Base-by-base conservation (phyloP, 2,329 filamentous ascomycete genomes). In the Aaosphaeria arxii region DNA sequence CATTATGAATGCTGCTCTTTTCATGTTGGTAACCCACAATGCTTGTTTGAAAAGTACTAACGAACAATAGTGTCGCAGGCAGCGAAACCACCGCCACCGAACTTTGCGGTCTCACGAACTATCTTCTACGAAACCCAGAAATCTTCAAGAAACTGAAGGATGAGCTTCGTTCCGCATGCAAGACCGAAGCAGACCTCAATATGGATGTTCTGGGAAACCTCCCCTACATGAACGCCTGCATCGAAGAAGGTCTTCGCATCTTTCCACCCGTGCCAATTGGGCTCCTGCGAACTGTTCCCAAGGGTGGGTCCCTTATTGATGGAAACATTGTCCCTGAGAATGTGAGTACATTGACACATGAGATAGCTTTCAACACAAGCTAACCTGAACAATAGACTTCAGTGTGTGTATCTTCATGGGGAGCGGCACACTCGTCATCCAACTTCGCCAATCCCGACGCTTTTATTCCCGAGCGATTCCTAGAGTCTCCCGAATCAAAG, bases 241-340 rank as follows among this genome's bases (percentile, higher is more conserved):
- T 78, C 9, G 70, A 74, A 45, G 76, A 79, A 58, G 71, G 67
- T 2, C 59, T 78, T 5, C 65, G 76, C 6, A 70, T 76, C 44
- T 74, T 74, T 53, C 74, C 75, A 1, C 74, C 75, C 0, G 70
- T 77, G 4, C 68, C 74, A 5, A 65, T 66, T 29, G 71, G 73
- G 5, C 63, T 75, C 13, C 57, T 71, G 11, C 64, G 72, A 5
- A 57, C 61, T 5, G 62, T 68, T 0, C 66, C 69, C 5, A 56
- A 62, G 17, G 67, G 61, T 7, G 74, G 74, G 4, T 58, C 61
- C 4, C 31, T 57, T 0, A 69, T 76, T 31, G 64, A 64, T 49
- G 72, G 71, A 3, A 51, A 70, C 36, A 55, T 46, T n/a, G 54
- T 76, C 5, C 71, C 73, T 3, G 69, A 46, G 11, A 45, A 54